Conservation (phyloP, 495 filamentous ascomycete genomes). For the Gamarada debralockiae region DNA sequence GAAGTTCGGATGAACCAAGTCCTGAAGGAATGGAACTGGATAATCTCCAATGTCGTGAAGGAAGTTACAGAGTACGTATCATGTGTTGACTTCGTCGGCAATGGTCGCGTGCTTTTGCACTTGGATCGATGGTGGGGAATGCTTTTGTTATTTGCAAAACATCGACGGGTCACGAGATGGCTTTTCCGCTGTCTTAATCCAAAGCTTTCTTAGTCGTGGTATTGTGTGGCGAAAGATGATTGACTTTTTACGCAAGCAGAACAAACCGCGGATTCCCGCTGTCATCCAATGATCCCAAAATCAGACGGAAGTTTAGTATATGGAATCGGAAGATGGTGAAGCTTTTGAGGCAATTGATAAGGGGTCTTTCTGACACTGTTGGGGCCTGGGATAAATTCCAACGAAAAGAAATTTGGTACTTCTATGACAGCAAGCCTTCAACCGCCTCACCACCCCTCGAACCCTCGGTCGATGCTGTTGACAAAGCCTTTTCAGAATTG, state of each 20-base stretch:
- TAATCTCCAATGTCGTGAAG: background rate
- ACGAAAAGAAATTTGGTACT: background rate
- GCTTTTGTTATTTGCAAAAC: too few species aligned
- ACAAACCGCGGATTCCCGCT: background rate
- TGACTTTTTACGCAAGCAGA: background rate
- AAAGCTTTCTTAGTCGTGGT: too few species aligned
- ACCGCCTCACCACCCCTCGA: background rate
- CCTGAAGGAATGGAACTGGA: constrained; percentile 1
- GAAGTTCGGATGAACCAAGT: background rate
- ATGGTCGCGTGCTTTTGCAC: too few species aligned
- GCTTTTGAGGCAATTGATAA: background rate
- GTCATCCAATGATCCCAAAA: background rate
- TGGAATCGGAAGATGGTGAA: background rate
- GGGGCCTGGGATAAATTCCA: constrained; percentile 1
- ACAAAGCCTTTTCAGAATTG: background rate
- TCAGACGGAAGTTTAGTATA: background rate
- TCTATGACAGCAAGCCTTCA: background rate
- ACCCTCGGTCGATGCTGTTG: background rate
- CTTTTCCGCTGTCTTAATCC: too few species aligned
- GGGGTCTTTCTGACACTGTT: background rate
- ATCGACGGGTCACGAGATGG: too few species aligned
- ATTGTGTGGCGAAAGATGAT: background rate
- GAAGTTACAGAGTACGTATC: background rate
- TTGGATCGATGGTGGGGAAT: too few species aligned
- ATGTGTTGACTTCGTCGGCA: constrained; percentile 13